Evolutionary conservation across 2,329 filamentous ascomycete genomes (phyloP), one percentile per base, ranked within the genome.

Genomic region (Sporothrix euskadiensis): DNA sequence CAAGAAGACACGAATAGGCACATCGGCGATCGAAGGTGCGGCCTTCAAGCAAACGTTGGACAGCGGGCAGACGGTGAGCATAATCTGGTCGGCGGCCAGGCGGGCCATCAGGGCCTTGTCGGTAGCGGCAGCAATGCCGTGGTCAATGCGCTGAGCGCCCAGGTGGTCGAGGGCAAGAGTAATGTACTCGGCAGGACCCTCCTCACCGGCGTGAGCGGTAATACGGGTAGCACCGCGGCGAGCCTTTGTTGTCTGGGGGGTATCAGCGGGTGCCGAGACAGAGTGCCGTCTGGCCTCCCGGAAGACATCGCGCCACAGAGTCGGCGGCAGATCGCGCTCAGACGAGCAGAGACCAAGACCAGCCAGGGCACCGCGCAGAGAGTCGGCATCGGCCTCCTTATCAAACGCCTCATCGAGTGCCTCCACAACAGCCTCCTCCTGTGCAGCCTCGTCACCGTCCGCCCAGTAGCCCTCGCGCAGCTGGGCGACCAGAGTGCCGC

Each of bases 131-230:
- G 88, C 86, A 73, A 93, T 89, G 0, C 92, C 92, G 79, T 95
- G 91, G 79, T 94, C 92, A 78, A 95, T 92, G 57, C 92, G 87
- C 79, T 87, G 83, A 57, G 89, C 88, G 30, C 85, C 83, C 59
- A 94, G 85, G 41, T 84, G 79, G 76, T 91, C 87, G 56, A 94
- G 82, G 1, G 92, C 90, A 35, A 85, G 84, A 32, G 83, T 81
- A 76, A 95, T 90, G 80, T 91, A 93, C 5, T 84, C 84, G 3
- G 89, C 82, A 19, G 91, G 90, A 0, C 90, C 91, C 79, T 94
- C 92, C 80, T 94, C 92, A 71, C 92, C 91, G 2, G 90, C 91
- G 80, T 94, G 92, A 2, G 91, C 89, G 0, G 92, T 94, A n/a
- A 89, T 84, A 39, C 84, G 82, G 4, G 69, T 30, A 2, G 69